phyloP scores from a whole-genome alignment of 2,329 filamentous ascomycete genomes.

The Mycosphaerella sp. region DNA sequence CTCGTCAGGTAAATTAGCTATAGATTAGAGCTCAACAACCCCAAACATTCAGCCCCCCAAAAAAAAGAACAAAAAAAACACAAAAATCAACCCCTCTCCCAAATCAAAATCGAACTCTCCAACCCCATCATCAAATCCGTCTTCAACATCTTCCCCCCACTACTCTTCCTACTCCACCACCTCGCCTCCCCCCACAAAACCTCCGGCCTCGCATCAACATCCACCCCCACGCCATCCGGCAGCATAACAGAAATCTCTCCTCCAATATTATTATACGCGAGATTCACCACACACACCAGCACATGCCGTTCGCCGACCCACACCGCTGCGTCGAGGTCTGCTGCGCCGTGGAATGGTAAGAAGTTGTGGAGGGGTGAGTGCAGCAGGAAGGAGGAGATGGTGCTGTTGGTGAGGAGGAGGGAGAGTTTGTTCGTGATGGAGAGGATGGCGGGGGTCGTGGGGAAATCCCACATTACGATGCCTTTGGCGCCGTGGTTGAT shows the following conservation, averaged over 20 bases:
- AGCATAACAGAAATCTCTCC: constrained; percentile 18
- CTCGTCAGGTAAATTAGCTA: too few relatives aligned
- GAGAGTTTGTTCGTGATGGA: constrained; percentile 36
- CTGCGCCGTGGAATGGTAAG: constrained; percentile 26
- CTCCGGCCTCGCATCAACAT: too few relatives aligned
- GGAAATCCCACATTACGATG: constrained; percentile 46
- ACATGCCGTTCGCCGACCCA: constrained; percentile 37
- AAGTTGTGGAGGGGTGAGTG: constrained; percentile 22
- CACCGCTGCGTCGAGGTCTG: constrained; percentile 37
- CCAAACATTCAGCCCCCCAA: too few relatives aligned
- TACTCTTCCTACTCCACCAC: constrained; percentile 8
- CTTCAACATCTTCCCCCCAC: neutral
- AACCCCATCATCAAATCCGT: neutral
- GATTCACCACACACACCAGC: constrained; percentile 38
- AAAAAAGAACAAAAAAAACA: neutral
- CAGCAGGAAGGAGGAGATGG: constrained; percentile 36
- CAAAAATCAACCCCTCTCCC: neutral
- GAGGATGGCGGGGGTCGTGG: constrained; percentile 37
- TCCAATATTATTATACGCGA: constrained; percentile 27
- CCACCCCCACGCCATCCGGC: constrained; percentile 4
- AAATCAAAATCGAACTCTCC: neutral
- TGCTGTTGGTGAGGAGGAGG: constrained; percentile 34
- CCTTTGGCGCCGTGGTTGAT: constrained; percentile 48
- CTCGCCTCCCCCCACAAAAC: constrained; percentile 19
- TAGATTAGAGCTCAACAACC: too few relatives aligned